These are phyloP conservation scores for Hypoxylon trugodes DNA, from an alignment of 495 filamentous ascomycete species.

Conservation along the genomic window DNA sequence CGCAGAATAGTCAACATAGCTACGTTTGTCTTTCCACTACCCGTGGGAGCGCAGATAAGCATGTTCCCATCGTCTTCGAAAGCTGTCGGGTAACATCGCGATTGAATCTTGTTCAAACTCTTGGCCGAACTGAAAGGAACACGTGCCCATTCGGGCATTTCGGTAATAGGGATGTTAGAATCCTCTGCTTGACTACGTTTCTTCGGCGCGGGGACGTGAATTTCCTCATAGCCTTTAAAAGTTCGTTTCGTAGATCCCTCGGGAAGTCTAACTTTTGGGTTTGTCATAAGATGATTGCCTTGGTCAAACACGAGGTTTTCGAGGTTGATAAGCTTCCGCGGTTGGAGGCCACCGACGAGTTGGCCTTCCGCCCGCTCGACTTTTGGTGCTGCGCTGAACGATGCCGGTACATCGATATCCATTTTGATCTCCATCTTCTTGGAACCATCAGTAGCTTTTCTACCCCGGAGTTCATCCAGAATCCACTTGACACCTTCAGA, in stretches of 20 bases:
- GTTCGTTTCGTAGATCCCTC: slow-evolving; percentile 93
- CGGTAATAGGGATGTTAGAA: slow-evolving; percentile 78
- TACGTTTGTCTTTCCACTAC: slow-evolving; percentile 98
- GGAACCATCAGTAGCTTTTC: slow-evolving; percentile 60
- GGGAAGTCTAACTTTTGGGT: slow-evolving; percentile 92
- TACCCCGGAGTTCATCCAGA: slow-evolving; percentile 79
- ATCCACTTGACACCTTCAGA: slow-evolving; percentile 87
- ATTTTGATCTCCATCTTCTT: slow-evolving; percentile 90
- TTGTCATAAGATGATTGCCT: slow-evolving; percentile 98
- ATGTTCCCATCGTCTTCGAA: slow-evolving; percentile 97
- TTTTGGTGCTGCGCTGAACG: slow-evolving; percentile 56
- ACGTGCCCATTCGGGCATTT: slow-evolving; percentile 92
- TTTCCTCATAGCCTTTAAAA: slow-evolving; percentile 98
- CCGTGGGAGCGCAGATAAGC: slow-evolving; percentile 96
- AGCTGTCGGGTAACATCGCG: slow-evolving; percentile 86
- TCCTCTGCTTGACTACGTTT: slow-evolving; percentile 82
- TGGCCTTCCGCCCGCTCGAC: slow-evolving; percentile 65
- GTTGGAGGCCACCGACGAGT: slow-evolving; percentile 85
- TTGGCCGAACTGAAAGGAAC: slow-evolving; percentile 78
- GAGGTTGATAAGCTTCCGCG: slow-evolving; percentile 85
- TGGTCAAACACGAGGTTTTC: slow-evolving; percentile 98
- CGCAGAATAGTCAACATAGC: slow-evolving; percentile 96
- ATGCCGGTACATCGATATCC: slow-evolving; percentile 85
- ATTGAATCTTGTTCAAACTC: slow-evolving; percentile 93
- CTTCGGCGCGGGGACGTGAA: slow-evolving; percentile 93